Conservation (phyloP, 352 stramenopile genomes). For the Pythium volutum region DNA sequence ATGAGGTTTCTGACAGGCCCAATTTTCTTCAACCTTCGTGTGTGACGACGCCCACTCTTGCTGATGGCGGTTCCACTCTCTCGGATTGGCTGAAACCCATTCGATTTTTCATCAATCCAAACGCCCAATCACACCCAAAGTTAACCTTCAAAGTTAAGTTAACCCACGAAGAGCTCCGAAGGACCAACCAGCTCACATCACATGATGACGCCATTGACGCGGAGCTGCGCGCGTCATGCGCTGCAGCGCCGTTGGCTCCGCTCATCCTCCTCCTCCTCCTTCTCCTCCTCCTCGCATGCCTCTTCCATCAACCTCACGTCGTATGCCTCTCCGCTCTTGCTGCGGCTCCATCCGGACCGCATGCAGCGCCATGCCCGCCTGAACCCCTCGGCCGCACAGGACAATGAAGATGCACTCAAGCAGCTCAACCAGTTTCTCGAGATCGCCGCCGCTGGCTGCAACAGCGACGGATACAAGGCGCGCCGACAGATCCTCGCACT, state of each 20-base stretch:
- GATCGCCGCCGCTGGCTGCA: conserved; percentile 57
- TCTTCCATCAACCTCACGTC: conserved; percentile 47
- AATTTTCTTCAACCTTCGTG: conserved; percentile 1
- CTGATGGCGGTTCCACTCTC: background rate
- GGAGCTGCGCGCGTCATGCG: background rate
- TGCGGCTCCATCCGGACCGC: conserved; percentile 68
- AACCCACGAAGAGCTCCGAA: background rate
- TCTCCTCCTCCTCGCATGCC: background rate
- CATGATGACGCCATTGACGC: conserved; percentile 9
- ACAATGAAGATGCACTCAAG: conserved; percentile 76
- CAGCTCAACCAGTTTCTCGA: conserved; percentile 76
- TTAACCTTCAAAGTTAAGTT: background rate
- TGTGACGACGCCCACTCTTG: background rate
- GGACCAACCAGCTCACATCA: conserved; percentile 12
- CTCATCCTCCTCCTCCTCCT: background rate
- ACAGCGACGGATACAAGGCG: conserved; percentile 60
- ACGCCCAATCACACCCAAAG: too few relatives aligned
- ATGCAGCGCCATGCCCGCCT: conserved; percentile 40
- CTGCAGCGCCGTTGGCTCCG: conserved; percentile 5
- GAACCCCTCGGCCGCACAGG: conserved; percentile 30
- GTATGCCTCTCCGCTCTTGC: conserved; percentile 61
- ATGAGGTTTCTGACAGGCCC: background rate
- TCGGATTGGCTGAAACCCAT: conserved; percentile 1
- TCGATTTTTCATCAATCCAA: background rate
- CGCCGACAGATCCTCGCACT: conserved; percentile 51